A percentile compares a stretch with the other conserved stretches of the same genome.
These are phyloP conservation scores for Myxozyma melibiosi DNA, from an alignment of 805 yeast genomes.

Conservation along the genomic window DNA sequence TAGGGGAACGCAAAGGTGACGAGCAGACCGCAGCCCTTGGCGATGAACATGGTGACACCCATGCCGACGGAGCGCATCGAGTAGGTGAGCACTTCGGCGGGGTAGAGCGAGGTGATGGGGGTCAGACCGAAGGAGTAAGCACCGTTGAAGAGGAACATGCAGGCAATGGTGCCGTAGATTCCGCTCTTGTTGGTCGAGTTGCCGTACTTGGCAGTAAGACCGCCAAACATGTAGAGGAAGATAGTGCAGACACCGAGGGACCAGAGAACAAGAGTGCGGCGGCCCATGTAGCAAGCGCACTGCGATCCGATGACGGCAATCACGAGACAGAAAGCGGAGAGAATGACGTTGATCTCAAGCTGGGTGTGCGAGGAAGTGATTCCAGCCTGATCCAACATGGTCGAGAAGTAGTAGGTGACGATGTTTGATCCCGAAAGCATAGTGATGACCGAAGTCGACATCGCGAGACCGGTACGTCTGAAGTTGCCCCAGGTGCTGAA, in stretches of 20 bases:
- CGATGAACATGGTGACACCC: neutral
- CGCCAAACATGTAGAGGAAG: neutral
- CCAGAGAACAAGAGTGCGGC: neutral
- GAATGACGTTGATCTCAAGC: neutral
- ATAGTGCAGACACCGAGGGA: neutral
- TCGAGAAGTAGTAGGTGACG: neutral
- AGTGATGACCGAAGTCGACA: neutral
- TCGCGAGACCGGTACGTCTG: neutral
- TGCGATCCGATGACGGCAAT: neutral
- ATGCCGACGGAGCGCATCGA: neutral
- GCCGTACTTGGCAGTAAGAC: neutral
- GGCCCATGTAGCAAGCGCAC: neutral
- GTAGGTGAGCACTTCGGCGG: neutral
- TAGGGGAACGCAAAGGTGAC: neutral
- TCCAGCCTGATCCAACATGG: neutral
- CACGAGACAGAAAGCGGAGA: neutral
- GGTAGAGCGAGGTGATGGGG: neutral
- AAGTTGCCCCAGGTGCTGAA: neutral
- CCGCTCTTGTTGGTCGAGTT: neutral
- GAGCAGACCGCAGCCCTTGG: neutral
- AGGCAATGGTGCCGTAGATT: neutral
- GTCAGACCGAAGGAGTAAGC: neutral
- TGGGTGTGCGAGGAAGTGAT: neutral
- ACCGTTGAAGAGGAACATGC: neutral
- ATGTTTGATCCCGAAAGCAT: neutral